Conservation (phyloP, 2,329 filamentous ascomycete genomes). For the Colletotrichum sp. region DNA sequence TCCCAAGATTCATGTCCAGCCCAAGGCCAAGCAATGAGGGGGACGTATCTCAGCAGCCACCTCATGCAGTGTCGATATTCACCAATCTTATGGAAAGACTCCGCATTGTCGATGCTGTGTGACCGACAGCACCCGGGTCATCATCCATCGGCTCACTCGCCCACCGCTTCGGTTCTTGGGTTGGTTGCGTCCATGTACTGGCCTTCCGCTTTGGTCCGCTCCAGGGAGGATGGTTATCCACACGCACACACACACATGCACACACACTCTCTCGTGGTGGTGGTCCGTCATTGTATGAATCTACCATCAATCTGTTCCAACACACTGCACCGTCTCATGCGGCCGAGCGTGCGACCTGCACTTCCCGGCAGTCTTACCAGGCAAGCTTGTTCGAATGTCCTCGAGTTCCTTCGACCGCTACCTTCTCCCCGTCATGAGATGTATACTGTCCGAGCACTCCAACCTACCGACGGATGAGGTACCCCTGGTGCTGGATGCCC, state of each 20-base stretch:
- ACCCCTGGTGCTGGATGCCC: neutral
- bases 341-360: slow-evolving; percentile 14
- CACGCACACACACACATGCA: neutral
- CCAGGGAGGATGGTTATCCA: neutral
- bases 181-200: neutral
- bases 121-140: neutral
- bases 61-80: neutral
- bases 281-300: neutral
- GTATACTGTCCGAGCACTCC: neutral
- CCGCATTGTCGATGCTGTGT: neutral
- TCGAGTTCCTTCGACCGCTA: neutral
- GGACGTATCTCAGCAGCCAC: neutral
- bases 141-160: neutral
- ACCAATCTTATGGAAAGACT: neutral
- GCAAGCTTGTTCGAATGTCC: slow-evolving; percentile 17
- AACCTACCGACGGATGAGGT: neutral
- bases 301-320: neutral
- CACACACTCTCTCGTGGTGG: neutral
- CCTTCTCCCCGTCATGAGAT: neutral
- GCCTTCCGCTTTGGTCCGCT: neutral
- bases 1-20: neutral
- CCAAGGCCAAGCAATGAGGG: neutral
- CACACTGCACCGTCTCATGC: slow-evolving; percentile 6
- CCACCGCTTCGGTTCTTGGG: neutral
- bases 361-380: slow-evolving; percentile 10